These are phyloP conservation scores for Boletellus dicymbophilus DNA, from an alignment of 1,284 basidiomycete genomes.

Conservation along the genomic window DNA sequence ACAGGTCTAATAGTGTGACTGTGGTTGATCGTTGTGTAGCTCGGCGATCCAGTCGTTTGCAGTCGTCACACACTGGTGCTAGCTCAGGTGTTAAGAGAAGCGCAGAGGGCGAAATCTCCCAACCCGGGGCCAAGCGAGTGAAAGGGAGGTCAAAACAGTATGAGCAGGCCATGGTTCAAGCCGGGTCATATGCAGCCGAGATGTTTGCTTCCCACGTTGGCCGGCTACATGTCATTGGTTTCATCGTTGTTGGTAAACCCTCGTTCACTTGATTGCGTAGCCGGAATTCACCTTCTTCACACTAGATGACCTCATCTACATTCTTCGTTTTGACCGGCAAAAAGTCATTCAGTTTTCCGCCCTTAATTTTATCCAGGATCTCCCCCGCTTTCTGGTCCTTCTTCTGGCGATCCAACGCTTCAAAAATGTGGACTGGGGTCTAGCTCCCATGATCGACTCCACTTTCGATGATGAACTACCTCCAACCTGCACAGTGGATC, in stretches of 20 bases:
- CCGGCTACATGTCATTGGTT: not conserved
- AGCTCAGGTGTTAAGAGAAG: too few relatives aligned
- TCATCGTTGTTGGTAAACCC: not conserved
- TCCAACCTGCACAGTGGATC: not conserved
- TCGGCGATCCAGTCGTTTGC: too few relatives aligned
- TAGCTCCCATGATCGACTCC: slow-evolving; percentile 10
- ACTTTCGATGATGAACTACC: slow-evolving; percentile 1
- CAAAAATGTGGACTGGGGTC: slow-evolving; percentile 28
- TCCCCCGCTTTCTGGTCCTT: slow-evolving; percentile 34
- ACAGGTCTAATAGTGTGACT: too few relatives aligned
- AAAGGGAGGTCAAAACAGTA: too few relatives aligned
- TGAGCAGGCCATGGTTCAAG: not conserved
- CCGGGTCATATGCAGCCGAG: not conserved
- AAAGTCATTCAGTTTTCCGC: not conserved
- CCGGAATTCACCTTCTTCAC: not conserved
- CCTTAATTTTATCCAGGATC: slow-evolving; percentile 22
- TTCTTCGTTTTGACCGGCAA: slow-evolving; percentile 9
- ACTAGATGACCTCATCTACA: not conserved
- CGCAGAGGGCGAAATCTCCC: too few relatives aligned
- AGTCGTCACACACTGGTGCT: too few relatives aligned
- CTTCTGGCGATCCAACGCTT: slow-evolving; percentile 35
- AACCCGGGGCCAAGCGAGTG: too few relatives aligned
- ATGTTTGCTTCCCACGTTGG: not conserved
- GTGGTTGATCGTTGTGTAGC: too few relatives aligned
- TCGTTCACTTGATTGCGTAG: too few relatives aligned